Conservation (phyloP, 129 eudicot species). For the Arctium lappa region DNA sequence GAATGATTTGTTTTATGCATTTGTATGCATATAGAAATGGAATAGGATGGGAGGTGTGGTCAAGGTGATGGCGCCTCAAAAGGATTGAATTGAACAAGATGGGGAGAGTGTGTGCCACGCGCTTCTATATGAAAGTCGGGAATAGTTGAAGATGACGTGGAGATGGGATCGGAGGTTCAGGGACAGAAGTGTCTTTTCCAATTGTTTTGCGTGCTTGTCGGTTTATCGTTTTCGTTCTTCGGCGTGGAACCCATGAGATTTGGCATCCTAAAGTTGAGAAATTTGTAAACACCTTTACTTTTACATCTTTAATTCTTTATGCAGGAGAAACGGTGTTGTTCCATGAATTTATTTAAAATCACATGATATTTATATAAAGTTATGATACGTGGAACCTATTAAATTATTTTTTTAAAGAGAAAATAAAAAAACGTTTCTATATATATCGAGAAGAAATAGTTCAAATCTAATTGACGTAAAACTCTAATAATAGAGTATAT, state of each 20-base stretch:
- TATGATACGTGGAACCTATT: no score
- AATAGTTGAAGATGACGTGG: slow-evolving; percentile 14
- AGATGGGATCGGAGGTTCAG: slow-evolving; percentile 21
- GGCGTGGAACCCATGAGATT: slow-evolving; percentile 19
- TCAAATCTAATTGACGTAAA: not conserved
- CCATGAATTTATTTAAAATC: not conserved
- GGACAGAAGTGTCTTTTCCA: slow-evolving; percentile 32
- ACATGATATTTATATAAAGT: no score
- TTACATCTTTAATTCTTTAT: not conserved
- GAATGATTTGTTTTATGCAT: slow-evolving; percentile 21
- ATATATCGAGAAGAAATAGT: no score
- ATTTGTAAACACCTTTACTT: not conserved
- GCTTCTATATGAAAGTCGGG: slow-evolving; percentile 9
- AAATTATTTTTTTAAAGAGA: no score
- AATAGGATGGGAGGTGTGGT: slow-evolving; percentile 45
- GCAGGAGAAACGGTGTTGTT: not conserved
- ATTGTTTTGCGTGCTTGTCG: slow-evolving; percentile 20
- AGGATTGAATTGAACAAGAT: slow-evolving; percentile 24
- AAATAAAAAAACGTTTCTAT: no score
- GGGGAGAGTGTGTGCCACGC: slow-evolving; percentile 29
- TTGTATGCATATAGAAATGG: slow-evolving; percentile 23
- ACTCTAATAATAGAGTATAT: not conserved
- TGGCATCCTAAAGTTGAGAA: slow-evolving; percentile 3
- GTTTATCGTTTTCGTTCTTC: not conserved
- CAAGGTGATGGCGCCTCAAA: slow-evolving; percentile 44